A percentile compares a stretch with the other conserved stretches of the same genome.
These are phyloP conservation scores for Penicillium sp. DNA, from an alignment of 2,329 filamentous ascomycete species.

Conservation along the genomic window DNA sequence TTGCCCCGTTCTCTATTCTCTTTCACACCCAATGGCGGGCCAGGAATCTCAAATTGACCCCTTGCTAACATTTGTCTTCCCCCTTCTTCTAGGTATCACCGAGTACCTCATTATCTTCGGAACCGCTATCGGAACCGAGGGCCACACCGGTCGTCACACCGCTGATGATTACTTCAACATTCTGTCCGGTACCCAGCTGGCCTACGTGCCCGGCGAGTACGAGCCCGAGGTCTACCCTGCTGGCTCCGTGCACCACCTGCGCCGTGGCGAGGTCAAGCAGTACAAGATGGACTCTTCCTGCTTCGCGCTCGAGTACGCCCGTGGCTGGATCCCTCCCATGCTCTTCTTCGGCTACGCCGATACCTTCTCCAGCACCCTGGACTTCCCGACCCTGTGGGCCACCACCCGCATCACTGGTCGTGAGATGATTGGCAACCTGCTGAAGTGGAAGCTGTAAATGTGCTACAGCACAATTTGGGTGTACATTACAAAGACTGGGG, in stretches of 20 bases:
- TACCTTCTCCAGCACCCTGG: constrained; percentile 76
- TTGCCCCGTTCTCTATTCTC: background rate
- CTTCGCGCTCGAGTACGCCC: constrained; percentile 46
- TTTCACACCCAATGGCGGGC: background rate
- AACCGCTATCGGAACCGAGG: constrained; percentile 71
- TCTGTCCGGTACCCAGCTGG: constrained; percentile 55
- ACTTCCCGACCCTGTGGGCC: constrained; percentile 81
- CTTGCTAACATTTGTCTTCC: too few species aligned
- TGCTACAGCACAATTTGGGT: background rate
- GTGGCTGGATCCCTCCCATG: constrained; percentile 91
- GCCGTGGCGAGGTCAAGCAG: constrained; percentile 72
- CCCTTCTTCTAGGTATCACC: constrained; percentile 59
- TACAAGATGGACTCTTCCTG: constrained; percentile 58
- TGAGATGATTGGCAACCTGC: constrained; percentile 76
- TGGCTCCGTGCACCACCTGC: constrained; percentile 44
- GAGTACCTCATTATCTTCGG: constrained; percentile 90
- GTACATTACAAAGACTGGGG: constrained; percentile 7
- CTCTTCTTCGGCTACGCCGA: constrained; percentile 88
- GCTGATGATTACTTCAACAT: constrained; percentile 97
- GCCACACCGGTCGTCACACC: constrained; percentile 85
- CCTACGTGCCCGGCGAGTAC: constrained; percentile 43
- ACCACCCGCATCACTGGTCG: constrained; percentile 74
- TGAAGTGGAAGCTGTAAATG: constrained; percentile 69
- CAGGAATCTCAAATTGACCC: too few species aligned
- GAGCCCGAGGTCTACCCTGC: constrained; percentile 44